Conservation (phyloP, 805 yeast genomes). For the Sugiyamaella smithiae region DNA sequence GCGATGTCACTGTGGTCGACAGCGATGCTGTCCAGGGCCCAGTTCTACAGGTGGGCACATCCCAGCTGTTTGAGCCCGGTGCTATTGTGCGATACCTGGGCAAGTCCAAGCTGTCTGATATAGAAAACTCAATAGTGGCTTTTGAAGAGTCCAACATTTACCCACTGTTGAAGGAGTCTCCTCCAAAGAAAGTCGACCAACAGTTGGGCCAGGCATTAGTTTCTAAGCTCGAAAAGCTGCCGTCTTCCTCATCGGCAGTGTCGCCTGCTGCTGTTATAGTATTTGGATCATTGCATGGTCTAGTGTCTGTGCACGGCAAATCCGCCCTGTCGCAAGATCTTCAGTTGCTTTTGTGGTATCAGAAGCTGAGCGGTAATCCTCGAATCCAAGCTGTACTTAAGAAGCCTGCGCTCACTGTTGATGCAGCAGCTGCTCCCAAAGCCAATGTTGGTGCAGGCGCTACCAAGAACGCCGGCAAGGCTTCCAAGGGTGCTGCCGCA, state of each 20-base stretch:
- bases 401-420: background rate
- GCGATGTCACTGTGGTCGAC: background rate
- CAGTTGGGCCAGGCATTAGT: slow-evolving; percentile 23
- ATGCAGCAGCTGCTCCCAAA: slow-evolving; percentile 6
- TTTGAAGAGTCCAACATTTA: slow-evolving; percentile 42
- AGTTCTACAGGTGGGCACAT: slow-evolving; percentile 18
- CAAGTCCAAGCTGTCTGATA: slow-evolving; percentile 20
- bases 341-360: slow-evolving; percentile 34
- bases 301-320: slow-evolving; percentile 34
- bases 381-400: slow-evolving; percentile 28
- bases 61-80: slow-evolving; percentile 46
- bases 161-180: slow-evolving; percentile 33
- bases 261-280: slow-evolving; percentile 43
- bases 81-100: slow-evolving; percentile 46
- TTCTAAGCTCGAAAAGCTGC: slow-evolving; percentile 26
- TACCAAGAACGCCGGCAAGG: background rate
- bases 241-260: slow-evolving; percentile 22
- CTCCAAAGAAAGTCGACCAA: slow-evolving; percentile 25
- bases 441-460: slow-evolving; percentile 5
- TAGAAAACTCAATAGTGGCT: slow-evolving; percentile 30
- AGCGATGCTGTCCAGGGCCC: slow-evolving; percentile 10
- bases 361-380: slow-evolving; percentile 29
- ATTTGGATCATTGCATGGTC: slow-evolving; percentile 45
- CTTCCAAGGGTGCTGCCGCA: slow-evolving; percentile 11
- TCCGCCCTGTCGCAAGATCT: slow-evolving; percentile 31